These are phyloP conservation scores for Jackrogersella minutella DNA, from an alignment of 495 filamentous ascomycete genomes.

Conservation along the genomic window DNA sequence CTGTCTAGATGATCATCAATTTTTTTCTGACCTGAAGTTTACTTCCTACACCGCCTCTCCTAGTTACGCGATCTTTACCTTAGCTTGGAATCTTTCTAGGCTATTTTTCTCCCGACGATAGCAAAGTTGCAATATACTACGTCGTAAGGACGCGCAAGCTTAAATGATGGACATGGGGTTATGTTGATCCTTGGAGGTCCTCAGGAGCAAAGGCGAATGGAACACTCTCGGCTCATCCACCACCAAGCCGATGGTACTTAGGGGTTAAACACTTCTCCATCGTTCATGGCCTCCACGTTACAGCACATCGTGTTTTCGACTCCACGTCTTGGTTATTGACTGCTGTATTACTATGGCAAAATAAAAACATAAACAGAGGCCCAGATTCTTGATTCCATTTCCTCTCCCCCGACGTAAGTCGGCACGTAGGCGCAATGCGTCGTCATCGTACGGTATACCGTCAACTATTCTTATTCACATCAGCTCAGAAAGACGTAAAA, in stretches of 20 bases:
- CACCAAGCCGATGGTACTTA: neutral
- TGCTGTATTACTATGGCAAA: constrained; percentile 3
- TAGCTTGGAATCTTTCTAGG: neutral
- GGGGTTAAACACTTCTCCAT: constrained; percentile 23
- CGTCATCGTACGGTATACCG: neutral
- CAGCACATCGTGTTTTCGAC: constrained; percentile 11
- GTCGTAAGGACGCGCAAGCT: constrained; percentile 37
- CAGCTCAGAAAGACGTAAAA: neutral
- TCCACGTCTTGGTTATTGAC: constrained; percentile 9
- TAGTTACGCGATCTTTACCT: constrained; percentile 4
- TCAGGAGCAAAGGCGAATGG: constrained; percentile 19
- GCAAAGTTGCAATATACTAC: constrained; percentile 25
- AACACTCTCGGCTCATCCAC: neutral
- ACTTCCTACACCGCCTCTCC: constrained; percentile 36
- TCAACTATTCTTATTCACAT: neutral
- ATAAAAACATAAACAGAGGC: neutral
- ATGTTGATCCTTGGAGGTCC: constrained; percentile 18
- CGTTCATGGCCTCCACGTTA: constrained; percentile 17
- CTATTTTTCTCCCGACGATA: constrained; percentile 7
- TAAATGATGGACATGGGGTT: neutral
- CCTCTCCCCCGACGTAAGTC: neutral
- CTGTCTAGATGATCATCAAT: constrained; percentile 17
- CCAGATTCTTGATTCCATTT: neutral
- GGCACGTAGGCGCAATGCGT: neutral
- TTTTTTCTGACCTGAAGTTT: constrained; percentile 10